Conservation (phyloP, 2,329 filamentous ascomycete species). For the Cladosporium sp. region DNA sequence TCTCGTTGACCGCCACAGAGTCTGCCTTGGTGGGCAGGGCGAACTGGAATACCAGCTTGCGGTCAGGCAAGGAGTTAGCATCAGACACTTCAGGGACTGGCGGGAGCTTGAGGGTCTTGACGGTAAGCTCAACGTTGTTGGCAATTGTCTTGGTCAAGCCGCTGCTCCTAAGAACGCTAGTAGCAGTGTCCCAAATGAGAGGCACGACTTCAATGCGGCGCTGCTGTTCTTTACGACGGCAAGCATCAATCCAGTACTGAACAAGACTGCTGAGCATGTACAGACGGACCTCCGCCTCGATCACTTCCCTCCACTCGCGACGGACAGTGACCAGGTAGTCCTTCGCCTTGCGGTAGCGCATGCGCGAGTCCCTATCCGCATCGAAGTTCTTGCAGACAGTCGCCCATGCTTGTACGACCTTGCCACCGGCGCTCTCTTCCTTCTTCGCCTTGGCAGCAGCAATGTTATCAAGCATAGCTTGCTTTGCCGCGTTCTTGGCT, state of each 20-base stretch:
- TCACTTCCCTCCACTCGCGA: conserved; percentile 33
- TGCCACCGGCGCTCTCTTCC: conserved; percentile 36
- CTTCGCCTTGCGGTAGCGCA: conserved; percentile 46
- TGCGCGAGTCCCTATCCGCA: conserved; percentile 38
- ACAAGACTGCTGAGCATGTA: conserved; percentile 48
- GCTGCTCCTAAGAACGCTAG: conserved; percentile 34
- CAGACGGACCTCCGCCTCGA: conserved; percentile 44
- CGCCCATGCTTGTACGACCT: conserved; percentile 43
- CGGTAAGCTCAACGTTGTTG: conserved; percentile 32
- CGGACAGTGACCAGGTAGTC: conserved; percentile 45
- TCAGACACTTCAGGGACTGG: conserved; percentile 25
- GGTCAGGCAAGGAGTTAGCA: conserved; percentile 16
- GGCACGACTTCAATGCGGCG: conserved; percentile 41
- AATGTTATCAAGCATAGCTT: conserved; percentile 41
- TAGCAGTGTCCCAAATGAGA: conserved; percentile 43
- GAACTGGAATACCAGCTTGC: conserved; percentile 43
- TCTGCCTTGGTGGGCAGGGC: conserved; percentile 28
- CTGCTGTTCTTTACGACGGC: conserved; percentile 29
- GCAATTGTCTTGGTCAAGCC: conserved; percentile 41
- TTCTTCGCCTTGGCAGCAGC: conserved; percentile 39
- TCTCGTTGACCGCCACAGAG: conserved; percentile 29
- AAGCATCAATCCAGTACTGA: conserved; percentile 44
- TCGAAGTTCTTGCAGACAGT: conserved; percentile 44
- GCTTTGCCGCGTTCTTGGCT: conserved; percentile 34
- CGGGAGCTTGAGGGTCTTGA: conserved; percentile 38